A percentile compares a stretch with the other conserved stretches of the same genome.
These are phyloP conservation scores for Suillus clintonianus DNA, from an alignment of 768 basidiomycete species.

Conservation along the genomic window DNA sequence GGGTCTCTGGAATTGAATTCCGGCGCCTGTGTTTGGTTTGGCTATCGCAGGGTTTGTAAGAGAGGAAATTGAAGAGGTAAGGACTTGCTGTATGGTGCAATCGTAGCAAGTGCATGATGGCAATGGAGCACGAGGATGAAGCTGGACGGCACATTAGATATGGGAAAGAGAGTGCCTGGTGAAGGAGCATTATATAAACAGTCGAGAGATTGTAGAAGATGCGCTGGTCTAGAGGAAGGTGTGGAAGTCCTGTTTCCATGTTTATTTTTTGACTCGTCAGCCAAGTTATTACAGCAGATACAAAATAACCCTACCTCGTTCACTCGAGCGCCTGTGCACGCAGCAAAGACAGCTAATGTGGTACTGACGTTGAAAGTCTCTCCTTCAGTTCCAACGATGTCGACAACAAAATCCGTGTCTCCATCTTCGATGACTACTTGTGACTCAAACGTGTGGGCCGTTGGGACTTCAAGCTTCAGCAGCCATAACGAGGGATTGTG, in stretches of 20 bases:
- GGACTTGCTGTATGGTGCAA: constrained; percentile 81
- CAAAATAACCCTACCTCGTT: constrained; percentile 69
- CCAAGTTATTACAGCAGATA: background rate
- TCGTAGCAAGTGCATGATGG: constrained; percentile 79
- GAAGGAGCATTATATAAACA: constrained; percentile 73
- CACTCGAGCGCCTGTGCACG: constrained; percentile 91
- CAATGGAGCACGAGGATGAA: constrained; percentile 95
- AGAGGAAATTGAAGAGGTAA: constrained; percentile 95
- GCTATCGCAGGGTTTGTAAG: constrained; percentile 80
- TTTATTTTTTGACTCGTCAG: constrained; percentile 40
- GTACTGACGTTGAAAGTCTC: constrained; percentile 98
- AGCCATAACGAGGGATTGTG: constrained; percentile 77
- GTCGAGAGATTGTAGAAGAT: constrained; percentile 82
- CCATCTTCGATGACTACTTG: constrained; percentile 58
- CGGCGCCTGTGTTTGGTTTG: constrained; percentile 63
- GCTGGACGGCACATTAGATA: constrained; percentile 75
- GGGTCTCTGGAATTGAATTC: constrained; percentile 90
- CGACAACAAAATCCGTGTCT: constrained; percentile 70
- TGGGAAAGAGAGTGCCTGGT: constrained; percentile 38
- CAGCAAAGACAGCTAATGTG: constrained; percentile 89
- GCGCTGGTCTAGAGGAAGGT: constrained; percentile 93
- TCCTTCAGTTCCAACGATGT: constrained; percentile 54
- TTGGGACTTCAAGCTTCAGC: constrained; percentile 75
- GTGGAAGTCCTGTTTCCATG: constrained; percentile 91
- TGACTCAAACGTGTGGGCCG: constrained; percentile 63